A percentile compares a stretch with the other conserved stretches of the same genome.
Evolutionary conservation across 495 filamentous ascomycete species (phyloP).

Genomic region (Podospora australis): DNA sequence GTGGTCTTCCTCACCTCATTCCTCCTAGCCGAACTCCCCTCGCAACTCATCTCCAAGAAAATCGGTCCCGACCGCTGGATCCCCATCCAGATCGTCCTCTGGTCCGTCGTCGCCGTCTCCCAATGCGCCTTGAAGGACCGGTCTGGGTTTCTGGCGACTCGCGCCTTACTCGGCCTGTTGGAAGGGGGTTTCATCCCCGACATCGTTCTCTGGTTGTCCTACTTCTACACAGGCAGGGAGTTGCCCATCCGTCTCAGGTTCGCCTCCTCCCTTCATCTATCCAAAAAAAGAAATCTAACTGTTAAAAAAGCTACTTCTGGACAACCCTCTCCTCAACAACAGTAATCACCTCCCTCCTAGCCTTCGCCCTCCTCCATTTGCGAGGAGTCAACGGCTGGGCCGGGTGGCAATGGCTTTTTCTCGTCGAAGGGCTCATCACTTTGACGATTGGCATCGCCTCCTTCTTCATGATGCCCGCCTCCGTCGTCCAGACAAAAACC

Average conservation of each 20-base stretch:
- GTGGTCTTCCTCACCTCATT: conserved; percentile 65
- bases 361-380: conserved; percentile 45
- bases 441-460: conserved; percentile 42
- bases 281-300: too few relatives aligned
- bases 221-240: conserved; percentile 64
- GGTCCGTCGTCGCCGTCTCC: conserved; percentile 33
- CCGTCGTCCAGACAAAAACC: conserved; percentile 46
- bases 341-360: conserved; percentile 46
- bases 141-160: conserved; percentile 51
- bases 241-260: conserved; percentile 51
- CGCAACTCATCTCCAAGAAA: conserved; percentile 68
- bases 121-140: conserved; percentile 55
- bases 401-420: conserved; percentile 60
- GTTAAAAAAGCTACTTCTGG: conserved; percentile 60
- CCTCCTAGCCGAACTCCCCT: conserved; percentile 64
- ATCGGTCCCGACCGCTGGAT: conserved; percentile 40
- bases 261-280: too few relatives aligned
- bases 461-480: conserved; percentile 50
- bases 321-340: conserved; percentile 45
- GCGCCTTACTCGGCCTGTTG: conserved; percentile 57
- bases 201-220: conserved; percentile 56
- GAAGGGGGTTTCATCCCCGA: conserved; percentile 57
- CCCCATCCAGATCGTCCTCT: conserved; percentile 37
- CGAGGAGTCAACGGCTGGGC: conserved; percentile 46
- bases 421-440: conserved; percentile 44